Percentiles rank a stretch among this genome's conserved stretches.
Evolutionary conservation across 805 yeast species (phyloP).

Genomic region (Starmerella khaoyaiensis): DNA sequence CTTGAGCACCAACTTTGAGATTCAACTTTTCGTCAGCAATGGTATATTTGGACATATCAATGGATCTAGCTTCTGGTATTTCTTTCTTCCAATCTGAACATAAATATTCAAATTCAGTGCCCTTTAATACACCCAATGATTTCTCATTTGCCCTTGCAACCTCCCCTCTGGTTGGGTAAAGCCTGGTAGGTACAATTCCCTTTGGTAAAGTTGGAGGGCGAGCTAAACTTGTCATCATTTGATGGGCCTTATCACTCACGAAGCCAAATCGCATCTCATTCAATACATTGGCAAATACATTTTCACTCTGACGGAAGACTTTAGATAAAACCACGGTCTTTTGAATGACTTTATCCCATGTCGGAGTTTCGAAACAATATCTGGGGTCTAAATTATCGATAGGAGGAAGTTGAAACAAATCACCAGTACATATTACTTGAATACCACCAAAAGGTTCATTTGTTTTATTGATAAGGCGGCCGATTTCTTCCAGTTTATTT

Average conservation of each 20-base stretch:
- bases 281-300: constrained; percentile 59
- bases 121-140: constrained; percentile 39
- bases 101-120: constrained; percentile 34
- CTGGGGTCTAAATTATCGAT: constrained; percentile 35
- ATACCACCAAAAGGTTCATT: constrained; percentile 82
- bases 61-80: constrained; percentile 6
- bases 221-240: constrained; percentile 40
- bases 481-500: constrained; percentile 61
- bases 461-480: constrained; percentile 38
- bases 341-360: constrained; percentile 54
- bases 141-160: constrained; percentile 62
- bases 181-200: constrained; percentile 78
- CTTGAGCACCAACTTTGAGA: constrained; percentile 80
- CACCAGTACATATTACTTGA: constrained; percentile 84
- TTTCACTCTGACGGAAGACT: constrained; percentile 80
- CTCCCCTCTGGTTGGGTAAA: constrained; percentile 74
- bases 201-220: constrained; percentile 47
- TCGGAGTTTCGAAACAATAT: constrained; percentile 63
- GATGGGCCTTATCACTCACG: constrained; percentile 38
- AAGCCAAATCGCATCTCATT: constrained; percentile 69
- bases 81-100: constrained; percentile 33
- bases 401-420: constrained; percentile 92
- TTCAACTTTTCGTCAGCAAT: constrained; percentile 57
- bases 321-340: constrained; percentile 58
- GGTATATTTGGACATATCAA: constrained; percentile 34